Base-by-base conservation (phyloP, 2,329 filamentous ascomycete genomes). In the Aspergillus pseudoviridinutans region DNA sequence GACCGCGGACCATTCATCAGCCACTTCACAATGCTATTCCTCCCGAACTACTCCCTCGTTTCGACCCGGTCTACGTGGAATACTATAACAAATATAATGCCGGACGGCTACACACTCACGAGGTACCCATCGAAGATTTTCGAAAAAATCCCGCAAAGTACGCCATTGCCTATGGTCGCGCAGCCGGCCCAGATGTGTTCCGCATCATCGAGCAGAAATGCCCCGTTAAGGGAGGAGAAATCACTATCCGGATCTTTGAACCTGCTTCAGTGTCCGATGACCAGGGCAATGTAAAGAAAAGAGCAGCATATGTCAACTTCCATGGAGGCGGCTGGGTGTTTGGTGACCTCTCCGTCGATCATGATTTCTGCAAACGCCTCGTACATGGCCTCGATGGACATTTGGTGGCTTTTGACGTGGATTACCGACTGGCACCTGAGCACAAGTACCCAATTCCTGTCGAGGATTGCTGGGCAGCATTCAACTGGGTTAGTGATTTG, bases 321-420 rank as follows among this genome's bases (percentile, higher is more conserved):
- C 73, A 76, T 55, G 74, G 74, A 9, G 72, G 74, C 29, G 74
- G 74, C 9, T 79, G 76, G 74, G 75, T 78, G 7, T 77, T 79
- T 61, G 76, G 76, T 2, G 72, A 71, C 1, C 64, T 78, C 1
- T 55, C 59, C 4, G 64, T 63, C 1, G 76, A 78, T 49, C 70
- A 75, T 59, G 73, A 76, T 42, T 73, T 75, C 56, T 78, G 76
- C 58, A 77, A 78, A 60, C 66, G 68, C 22, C 55, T 79, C 12
- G 72, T 75, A 25, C 63, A 75, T 58, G 66, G 62, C 6, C 67
- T 74, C 29, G 69, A 74, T 17, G 68, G 74, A n/a, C 68, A 72
- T 17, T 59, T 74, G 46, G 76, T 79, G 17, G 75, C 66, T 1
- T 76, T 79, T 60, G 77, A 79, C 59, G 73, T 79, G 25, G 76